Base-by-base conservation (phyloP, 2,329 filamentous ascomycete genomes). In the Trichoderma breve region DNA sequence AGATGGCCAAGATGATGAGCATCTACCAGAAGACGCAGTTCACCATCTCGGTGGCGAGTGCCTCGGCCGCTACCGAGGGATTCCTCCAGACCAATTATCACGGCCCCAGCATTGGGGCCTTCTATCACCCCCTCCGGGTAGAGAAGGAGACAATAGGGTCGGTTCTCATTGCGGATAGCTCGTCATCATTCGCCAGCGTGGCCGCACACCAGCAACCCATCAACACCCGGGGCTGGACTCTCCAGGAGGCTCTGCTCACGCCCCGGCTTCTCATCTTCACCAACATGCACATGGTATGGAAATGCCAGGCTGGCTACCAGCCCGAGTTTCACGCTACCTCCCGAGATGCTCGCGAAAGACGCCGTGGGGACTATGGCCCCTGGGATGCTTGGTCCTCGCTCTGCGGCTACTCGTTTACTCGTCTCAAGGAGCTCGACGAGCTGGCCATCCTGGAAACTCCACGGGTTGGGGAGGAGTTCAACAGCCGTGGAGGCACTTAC, bases 261-360 rank as follows among this genome's bases (percentile, higher is more conserved):
- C 62, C 39, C 24, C 62, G 62, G 6, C 62, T 53, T 32, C 30
- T 65, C 6, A 65, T 65, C 26, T 65, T 65, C 26, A 51, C 62
- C 62, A 51, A 65, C 43, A 62, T 62, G 60, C 62, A 65, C 39
- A 51, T 65, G 62, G 39, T 53, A 18, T 65, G 62, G 62, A 53
- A 53, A 28, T 65, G 62, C 43, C 39, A 51, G 62, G 24, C 11
- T 4, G 62, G 60, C 34, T 62, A 62, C 14, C 60, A 62, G 60
- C 60, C 60, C 8, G 60, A 62, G 2, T 62, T 62, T 21, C 34
- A 43, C 34, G 34, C 34, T 39, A 43, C 60, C n/a, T 62, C 60
- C 34, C 15, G 60, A 62, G 60, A 62, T 26, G 39, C 18, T 18
- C 3, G 21, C 26, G 62, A 53, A 65, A 65, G 39, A n/a, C 62